Conservation (phyloP, 2,329 filamentous ascomycete species). For the Aspergillus sclerotialis region DNA sequence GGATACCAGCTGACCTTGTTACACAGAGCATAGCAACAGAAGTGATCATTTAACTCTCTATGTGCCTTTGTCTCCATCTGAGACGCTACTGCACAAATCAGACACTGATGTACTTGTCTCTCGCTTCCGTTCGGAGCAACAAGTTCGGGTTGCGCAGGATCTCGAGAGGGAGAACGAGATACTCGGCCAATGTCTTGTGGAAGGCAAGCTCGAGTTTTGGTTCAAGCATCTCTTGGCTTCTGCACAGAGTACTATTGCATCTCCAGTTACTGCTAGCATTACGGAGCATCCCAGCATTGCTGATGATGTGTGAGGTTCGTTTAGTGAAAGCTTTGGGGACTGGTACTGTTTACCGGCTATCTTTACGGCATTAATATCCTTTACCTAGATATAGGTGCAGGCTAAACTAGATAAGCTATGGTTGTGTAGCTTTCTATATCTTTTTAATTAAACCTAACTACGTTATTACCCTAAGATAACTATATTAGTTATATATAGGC, state of each 20-base stretch:
- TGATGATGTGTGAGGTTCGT: no score
- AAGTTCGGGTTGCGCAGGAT: slow-evolving; percentile 61
- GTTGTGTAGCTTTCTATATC: no score
- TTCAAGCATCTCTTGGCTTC: slow-evolving; percentile 31
- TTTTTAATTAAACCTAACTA: no score
- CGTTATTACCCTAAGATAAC: no score
- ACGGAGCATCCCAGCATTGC: neutral
- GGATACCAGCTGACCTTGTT: slow-evolving; percentile 2
- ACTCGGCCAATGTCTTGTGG: slow-evolving; percentile 59
- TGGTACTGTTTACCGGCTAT: no score
- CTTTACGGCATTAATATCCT: no score
- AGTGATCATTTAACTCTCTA: slow-evolving; percentile 13
- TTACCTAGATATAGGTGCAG: no score
- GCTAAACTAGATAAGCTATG: no score
- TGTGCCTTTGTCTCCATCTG: slow-evolving; percentile 18
- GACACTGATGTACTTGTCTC: slow-evolving; percentile 45
- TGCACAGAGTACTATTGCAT: slow-evolving; percentile 9
- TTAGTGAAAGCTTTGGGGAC: no score
- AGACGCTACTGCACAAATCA: slow-evolving; percentile 21
- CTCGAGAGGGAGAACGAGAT: slow-evolving; percentile 65
- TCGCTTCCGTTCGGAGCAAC: slow-evolving; percentile 56
- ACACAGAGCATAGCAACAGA: slow-evolving; percentile 11
- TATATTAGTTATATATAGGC: no score
- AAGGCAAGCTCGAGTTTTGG: slow-evolving; percentile 66
- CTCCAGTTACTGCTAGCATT: neutral